Evolutionary conservation across 176 grass and related monocot genomes (phyloP).

Genomic region (Phragmites australis): DNA sequence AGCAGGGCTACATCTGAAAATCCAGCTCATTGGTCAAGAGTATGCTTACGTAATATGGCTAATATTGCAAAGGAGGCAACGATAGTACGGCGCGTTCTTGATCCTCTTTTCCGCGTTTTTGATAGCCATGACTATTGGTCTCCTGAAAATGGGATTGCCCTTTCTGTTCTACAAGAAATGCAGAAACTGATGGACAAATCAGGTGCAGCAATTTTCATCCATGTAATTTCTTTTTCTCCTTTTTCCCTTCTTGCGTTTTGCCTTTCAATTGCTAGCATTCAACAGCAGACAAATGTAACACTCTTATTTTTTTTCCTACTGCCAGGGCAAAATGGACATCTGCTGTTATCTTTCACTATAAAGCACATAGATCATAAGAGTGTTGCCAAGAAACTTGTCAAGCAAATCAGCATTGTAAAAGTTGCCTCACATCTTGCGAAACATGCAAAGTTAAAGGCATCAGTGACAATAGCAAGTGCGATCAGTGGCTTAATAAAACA

Average conservation of each 20-base stretch:
- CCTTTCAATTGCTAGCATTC: neutral
- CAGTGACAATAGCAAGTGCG: constrained; percentile 68
- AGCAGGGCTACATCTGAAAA: constrained; percentile 67
- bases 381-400: constrained; percentile 64
- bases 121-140: constrained; percentile 81
- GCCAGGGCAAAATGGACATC: constrained; percentile 79
- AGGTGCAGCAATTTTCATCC: constrained; percentile 53
- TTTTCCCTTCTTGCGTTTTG: neutral
- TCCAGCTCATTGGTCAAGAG: constrained; percentile 74
- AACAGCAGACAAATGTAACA: constrained; percentile 15
- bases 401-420: constrained; percentile 84
- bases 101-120: constrained; percentile 83
- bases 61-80: constrained; percentile 87
- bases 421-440: constrained; percentile 77
- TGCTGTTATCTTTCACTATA: constrained; percentile 84
- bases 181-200: constrained; percentile 76
- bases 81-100: constrained; percentile 80
- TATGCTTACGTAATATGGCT: constrained; percentile 92
- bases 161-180: constrained; percentile 89
- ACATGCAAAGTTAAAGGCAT: constrained; percentile 68
- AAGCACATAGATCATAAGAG: constrained; percentile 90
- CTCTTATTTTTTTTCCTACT: constrained; percentile 21
- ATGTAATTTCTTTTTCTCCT: constrained; percentile 48
- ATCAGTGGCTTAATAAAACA: constrained; percentile 87
- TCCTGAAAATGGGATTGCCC: constrained; percentile 74